Conservation (phyloP, 768 basidiomycete species). For the Suillus subaureus region DNA sequence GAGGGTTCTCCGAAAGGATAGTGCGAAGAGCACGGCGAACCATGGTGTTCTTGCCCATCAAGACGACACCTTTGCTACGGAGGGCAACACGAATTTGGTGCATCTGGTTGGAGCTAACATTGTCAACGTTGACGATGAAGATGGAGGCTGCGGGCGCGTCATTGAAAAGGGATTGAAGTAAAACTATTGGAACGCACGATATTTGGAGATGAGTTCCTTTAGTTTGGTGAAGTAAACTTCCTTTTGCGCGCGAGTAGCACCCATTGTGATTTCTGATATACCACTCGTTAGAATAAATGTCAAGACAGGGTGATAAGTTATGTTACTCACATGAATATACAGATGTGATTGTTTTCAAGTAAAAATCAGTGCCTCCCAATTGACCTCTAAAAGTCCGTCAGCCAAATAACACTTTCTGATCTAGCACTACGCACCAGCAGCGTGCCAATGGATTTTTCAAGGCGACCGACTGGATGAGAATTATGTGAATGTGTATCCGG, state of each 20-base stretch:
- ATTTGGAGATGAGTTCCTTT: conserved; percentile 88
- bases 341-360: conserved; percentile 21
- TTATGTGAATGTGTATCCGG: conserved; percentile 14
- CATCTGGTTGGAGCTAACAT: conserved; percentile 99
- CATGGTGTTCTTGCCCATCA: conserved; percentile 99
- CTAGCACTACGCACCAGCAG: conserved; percentile 49
- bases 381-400: conserved; percentile 67
- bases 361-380: conserved; percentile 79
- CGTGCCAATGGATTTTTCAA: conserved; percentile 97
- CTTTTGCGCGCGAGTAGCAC: conserved; percentile 89
- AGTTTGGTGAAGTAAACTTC: conserved; percentile 91
- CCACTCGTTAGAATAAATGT: not conserved
- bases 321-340: conserved; percentile 31
- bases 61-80: conserved; percentile 93
- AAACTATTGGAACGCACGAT: conserved; percentile 60
- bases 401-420: not conserved
- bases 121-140: conserved; percentile 99
- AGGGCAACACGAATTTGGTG: conserved; percentile 96
- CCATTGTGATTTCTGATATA: conserved; percentile 62
- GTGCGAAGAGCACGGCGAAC: conserved; percentile 96
- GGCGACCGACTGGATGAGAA: conserved; percentile 49
- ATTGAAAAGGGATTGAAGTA: conserved; percentile 2
- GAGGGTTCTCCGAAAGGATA: conserved; percentile 86
- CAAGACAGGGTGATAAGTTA: not conserved
- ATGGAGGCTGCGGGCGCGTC: conserved; percentile 73